A percentile compares a stretch with the other conserved stretches of the same genome.
phyloP scores from a whole-genome alignment of 2,329 filamentous ascomycete genomes.

The Colletotrichum spaethianum region DNA sequence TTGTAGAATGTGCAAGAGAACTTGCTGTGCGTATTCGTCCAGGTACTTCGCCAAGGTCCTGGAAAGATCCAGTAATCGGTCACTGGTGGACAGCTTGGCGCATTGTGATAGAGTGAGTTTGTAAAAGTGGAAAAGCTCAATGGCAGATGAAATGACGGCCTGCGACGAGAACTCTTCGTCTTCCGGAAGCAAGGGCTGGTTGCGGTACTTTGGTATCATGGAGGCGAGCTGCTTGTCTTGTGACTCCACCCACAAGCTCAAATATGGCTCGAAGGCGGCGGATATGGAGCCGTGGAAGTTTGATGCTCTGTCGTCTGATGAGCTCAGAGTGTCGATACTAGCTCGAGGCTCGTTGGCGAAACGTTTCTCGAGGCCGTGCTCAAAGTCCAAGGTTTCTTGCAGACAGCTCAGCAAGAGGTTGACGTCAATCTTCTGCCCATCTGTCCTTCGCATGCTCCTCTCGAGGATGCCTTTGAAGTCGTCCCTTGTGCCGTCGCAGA shows the following conservation, averaged over 20 bases:
- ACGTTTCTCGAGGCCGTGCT: conserved; percentile 88
- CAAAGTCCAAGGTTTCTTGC: conserved; percentile 97
- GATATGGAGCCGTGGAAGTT: conserved; percentile 93
- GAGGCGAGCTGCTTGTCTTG: conserved; percentile 89
- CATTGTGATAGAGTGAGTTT: conserved; percentile 93
- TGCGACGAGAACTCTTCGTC: conserved; percentile 96
- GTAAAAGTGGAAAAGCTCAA: conserved; percentile 98
- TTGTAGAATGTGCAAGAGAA: conserved; percentile 81
- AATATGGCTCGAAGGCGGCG: conserved; percentile 95
- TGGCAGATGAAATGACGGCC: conserved; percentile 92
- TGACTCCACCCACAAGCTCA: conserved; percentile 96
- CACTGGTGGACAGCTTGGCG: conserved; percentile 94
- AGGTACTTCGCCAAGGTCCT: conserved; percentile 92
- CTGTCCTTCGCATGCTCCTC: conserved; percentile 83
- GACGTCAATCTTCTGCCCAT: conserved; percentile 88
- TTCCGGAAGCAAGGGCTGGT: conserved; percentile 81
- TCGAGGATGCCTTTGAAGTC: conserved; percentile 96
- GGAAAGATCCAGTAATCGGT: conserved; percentile 86
- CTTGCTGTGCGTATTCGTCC: conserved; percentile 95
- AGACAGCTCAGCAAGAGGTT: conserved; percentile 89
- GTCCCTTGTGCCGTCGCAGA: conserved; percentile 95
- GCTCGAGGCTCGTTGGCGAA: conserved; percentile 82
- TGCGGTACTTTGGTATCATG: conserved; percentile 90
- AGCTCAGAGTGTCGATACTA: conserved; percentile 92
- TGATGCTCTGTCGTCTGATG: conserved; percentile 80